These are phyloP conservation scores for Podaxis pistillaris DNA, from an alignment of 768 basidiomycete genomes.

Conservation along the genomic window DNA sequence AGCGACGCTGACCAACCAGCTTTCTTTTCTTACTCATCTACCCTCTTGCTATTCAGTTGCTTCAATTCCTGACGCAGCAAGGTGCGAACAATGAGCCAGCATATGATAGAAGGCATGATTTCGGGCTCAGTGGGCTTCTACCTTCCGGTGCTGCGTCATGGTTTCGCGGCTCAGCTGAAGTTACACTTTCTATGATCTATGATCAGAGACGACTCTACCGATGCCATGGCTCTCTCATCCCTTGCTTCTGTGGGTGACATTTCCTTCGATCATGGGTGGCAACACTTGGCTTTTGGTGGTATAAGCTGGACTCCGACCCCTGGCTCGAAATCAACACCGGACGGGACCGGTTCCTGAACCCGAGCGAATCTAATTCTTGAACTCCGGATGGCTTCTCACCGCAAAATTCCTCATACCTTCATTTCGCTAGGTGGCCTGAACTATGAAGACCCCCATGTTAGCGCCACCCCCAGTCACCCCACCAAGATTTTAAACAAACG, in stretches of 20 bases:
- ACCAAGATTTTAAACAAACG: neutral
- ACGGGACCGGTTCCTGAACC: neutral
- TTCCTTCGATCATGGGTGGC: neutral
- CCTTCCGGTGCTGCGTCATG: too few relatives aligned
- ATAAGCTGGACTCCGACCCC: too few relatives aligned
- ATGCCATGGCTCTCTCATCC: neutral
- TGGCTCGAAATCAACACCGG: neutral
- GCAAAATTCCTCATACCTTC: neutral
- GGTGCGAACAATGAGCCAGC: neutral
- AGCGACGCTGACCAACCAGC: neutral
- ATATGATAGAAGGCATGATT: neutral
- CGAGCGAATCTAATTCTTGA: neutral
- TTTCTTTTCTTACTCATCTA: neutral
- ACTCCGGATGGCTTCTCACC: neutral
- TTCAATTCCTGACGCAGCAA: neutral
- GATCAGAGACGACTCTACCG: neutral
- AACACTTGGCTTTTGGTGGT: too few relatives aligned
- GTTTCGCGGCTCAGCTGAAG: too few relatives aligned
- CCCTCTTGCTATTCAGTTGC: neutral
- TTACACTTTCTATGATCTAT: too few relatives aligned
- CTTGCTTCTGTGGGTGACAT: neutral
- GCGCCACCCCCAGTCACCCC: neutral
- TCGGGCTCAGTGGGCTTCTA: neutral
- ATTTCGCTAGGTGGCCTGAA: neutral
- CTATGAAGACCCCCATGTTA: too few relatives aligned